These are phyloP conservation scores for Apiotrichum mycotoxinovorans DNA, from an alignment of 1,284 basidiomycete species.

Conservation along the genomic window DNA sequence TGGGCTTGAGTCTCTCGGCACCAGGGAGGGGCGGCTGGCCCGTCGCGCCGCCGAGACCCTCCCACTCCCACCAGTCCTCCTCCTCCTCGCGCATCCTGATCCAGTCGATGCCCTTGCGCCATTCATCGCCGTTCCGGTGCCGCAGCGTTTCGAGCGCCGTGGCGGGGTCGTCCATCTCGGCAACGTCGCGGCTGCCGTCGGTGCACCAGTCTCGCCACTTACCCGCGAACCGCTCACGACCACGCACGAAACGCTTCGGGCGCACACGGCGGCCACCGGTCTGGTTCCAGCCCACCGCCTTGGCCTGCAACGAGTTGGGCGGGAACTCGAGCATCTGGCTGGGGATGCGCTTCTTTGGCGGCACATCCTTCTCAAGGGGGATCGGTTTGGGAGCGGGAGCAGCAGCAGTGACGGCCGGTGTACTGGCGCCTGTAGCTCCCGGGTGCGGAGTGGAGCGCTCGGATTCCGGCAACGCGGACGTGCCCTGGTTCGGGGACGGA, in stretches of 20 bases:
- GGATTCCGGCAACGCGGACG: slow-evolving; percentile 13
- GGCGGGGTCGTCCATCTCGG: slow-evolving; percentile 45
- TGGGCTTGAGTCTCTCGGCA: slow-evolving; percentile 14
- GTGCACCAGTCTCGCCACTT: slow-evolving; percentile 45
- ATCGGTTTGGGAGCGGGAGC: not conserved
- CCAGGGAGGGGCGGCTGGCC: slow-evolving; percentile 33
- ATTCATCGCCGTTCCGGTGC: not conserved
- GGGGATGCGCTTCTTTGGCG: slow-evolving; percentile 36
- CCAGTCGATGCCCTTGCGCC: slow-evolving; percentile 37
- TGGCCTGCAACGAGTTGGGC: slow-evolving; percentile 36
- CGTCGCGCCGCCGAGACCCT: slow-evolving; percentile 30
- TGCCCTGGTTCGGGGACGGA: slow-evolving; percentile 11
- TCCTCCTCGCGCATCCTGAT: slow-evolving; percentile 23
- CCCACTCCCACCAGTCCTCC: slow-evolving; percentile 40
- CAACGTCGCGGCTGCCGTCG: slow-evolving; percentile 43
- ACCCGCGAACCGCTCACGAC: slow-evolving; percentile 44
- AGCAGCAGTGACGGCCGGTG: no score
- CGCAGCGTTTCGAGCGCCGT: slow-evolving; percentile 26
- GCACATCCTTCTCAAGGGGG: slow-evolving; percentile 12
- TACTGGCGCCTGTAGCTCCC: not conserved
- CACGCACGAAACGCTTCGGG: slow-evolving; percentile 40
- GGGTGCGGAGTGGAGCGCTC: slow-evolving; percentile 6
- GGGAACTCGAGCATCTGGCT: slow-evolving; percentile 45
- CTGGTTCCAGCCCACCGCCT: slow-evolving; percentile 46
- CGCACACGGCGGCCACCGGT: slow-evolving; percentile 44